Conservation (phyloP, 306 rosid genomes). For the Cucurbita moschata region DNA sequence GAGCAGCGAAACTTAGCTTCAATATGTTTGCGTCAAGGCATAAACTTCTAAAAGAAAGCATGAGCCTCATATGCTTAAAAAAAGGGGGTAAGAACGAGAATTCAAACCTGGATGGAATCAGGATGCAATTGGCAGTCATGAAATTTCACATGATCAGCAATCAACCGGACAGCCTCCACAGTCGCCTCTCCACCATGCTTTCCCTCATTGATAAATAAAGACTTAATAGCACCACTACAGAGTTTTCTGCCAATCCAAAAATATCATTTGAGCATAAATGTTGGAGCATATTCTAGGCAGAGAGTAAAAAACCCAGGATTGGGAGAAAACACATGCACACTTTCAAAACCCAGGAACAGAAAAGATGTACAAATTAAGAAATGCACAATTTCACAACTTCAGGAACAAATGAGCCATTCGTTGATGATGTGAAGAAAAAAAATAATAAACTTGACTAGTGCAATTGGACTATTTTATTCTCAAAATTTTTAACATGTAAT, state of each 20-base stretch:
- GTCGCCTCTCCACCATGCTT: constrained; percentile 89
- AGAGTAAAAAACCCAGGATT: not conserved
- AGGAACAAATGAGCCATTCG: not conserved
- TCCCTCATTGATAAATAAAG: constrained; percentile 69
- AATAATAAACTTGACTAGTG: not conserved
- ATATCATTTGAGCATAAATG: not conserved
- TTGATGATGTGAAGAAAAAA: not conserved
- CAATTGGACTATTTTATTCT: not conserved
- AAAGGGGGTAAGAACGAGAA: not conserved
- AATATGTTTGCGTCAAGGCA: not conserved
- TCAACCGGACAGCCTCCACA: constrained; percentile 75
- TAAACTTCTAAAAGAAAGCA: not conserved
- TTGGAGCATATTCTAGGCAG: not conserved
- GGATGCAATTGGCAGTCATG: constrained; percentile 71
- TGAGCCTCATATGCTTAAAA: not conserved
- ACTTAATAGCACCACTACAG: constrained; percentile 58
- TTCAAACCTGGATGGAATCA: constrained; percentile 56
- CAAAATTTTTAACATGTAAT: not conserved
- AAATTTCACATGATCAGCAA: constrained; percentile 69
- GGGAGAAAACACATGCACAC: not conserved
- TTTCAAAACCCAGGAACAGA: not conserved
- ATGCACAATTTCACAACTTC: not conserved
- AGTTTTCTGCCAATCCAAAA: constrained; percentile 46
- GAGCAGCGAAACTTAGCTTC: not conserved
- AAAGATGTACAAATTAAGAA: not conserved